Base-by-base conservation (phyloP, 352 stramenopile species). In the Blastocystis sp. region DNA sequence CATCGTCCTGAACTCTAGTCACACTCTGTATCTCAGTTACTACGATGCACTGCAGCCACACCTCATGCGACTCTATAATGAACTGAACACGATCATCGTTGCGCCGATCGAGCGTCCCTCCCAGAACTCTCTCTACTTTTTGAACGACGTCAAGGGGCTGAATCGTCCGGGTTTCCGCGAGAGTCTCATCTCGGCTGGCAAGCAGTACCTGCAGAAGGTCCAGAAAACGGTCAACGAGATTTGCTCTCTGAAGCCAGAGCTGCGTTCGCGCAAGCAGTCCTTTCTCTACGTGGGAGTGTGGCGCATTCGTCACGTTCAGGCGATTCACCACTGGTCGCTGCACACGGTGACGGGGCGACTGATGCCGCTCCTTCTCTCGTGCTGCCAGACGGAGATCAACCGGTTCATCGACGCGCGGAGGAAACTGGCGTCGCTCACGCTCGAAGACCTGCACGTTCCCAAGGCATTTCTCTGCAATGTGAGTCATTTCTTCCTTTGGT, bases 11-110 rank as follows among this genome's bases (percentile, higher is more conserved):
- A 32, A 6, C 27, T 65, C 7, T 46, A 65, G 40, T 16, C 56
- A 64, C 32, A 81, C 63, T 40, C 27, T 24, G n/a, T 81, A 81
- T 81, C 49, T 81, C 16, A 51, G 53, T 48, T 27, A 63, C 11
- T 24, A 65, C 7, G 32, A 34, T 40, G 4, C 16, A n/a, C 34
- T 81, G 21, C 44, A 81, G 14, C 69, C 69, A 4, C 49, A 46
- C 6, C 24, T 81, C 32, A 27, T 18, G 6, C 40, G 29, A 53
- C 63, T 75, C 32, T 21, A 32, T 36, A 16, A 27, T 29, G 14
- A 21, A 29, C 36, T 53, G 4, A 0, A 40, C 48, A n/a, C 46
- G 4, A 29, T 51, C 27, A 42, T 8, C 36, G 14, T 44, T 0
- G 16, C 36, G 38, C 34, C 36, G 16, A 21, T 21, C 27, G 29